A percentile compares a stretch with the other conserved stretches of the same genome.
phyloP scores from a whole-genome alignment of 2,329 filamentous ascomycete species.

The Dactylellina leptospora region DNA sequence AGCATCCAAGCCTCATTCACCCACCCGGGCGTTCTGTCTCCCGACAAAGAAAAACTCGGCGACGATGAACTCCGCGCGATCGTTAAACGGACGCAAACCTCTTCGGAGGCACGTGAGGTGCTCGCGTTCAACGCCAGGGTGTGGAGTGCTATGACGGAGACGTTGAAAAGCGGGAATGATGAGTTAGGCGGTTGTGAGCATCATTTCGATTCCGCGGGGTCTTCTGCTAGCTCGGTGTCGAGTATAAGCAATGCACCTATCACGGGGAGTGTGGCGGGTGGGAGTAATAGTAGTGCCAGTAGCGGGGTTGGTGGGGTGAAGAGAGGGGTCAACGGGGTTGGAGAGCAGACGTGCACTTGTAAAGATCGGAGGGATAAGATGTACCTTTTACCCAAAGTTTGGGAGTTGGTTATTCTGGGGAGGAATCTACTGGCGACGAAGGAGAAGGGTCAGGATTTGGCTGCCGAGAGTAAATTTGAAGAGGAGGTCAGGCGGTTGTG shows the following conservation, averaged over 20 bases:
- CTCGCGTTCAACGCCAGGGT: constrained; percentile 56
- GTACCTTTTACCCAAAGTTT: constrained; percentile 56
- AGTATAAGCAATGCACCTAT: neutral
- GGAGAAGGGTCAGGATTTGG: constrained; percentile 57
- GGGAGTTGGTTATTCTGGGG: constrained; percentile 56
- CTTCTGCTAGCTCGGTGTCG: neutral
- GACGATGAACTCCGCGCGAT: constrained; percentile 57
- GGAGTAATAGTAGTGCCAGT: neutral
- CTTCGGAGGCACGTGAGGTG: constrained; percentile 56
- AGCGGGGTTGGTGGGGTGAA: constrained; percentile 1
- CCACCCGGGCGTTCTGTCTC: constrained; percentile 56
- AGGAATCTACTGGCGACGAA: constrained; percentile 57
- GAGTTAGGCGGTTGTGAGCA: constrained; percentile 53
- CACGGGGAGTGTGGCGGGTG: neutral
- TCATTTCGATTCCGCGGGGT: constrained; percentile 28
- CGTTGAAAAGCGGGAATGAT: constrained; percentile 56
- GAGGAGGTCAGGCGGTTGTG: constrained; percentile 57
- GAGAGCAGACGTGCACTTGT: constrained; percentile 51
- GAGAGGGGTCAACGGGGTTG: constrained; percentile 32
- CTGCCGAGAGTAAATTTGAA: constrained; percentile 57
- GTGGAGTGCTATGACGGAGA: constrained; percentile 56
- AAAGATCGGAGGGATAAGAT: constrained; percentile 55
- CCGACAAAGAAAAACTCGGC: constrained; percentile 56
- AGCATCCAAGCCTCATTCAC: constrained; percentile 58
- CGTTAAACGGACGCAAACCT: constrained; percentile 56